phyloP scores from a whole-genome alignment of 352 stramenopile species.

The Bremia lactucae region DNA sequence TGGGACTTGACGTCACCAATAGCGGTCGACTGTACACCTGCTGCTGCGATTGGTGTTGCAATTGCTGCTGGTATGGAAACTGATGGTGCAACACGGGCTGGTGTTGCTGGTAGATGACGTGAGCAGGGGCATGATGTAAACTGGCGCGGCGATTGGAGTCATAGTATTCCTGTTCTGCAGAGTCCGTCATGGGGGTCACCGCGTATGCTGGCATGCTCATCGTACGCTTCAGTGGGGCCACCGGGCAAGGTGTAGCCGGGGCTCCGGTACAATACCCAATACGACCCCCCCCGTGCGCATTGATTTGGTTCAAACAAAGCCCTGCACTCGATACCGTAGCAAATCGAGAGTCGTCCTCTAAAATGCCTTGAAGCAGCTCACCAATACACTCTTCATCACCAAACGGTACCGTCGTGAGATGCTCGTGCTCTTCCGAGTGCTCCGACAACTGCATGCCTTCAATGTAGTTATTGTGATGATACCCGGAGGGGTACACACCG shows the following conservation, averaged over 20 bases:
- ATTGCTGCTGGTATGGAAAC: constrained; percentile 15
- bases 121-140: constrained; percentile 15
- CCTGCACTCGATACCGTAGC: constrained; percentile 3
- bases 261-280: constrained; percentile 14
- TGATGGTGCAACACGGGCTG: constrained; percentile 20
- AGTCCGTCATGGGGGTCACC: constrained; percentile 12
- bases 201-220: constrained; percentile 30
- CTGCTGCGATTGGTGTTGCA: constrained; percentile 12
- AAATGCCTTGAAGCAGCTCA: constrained; percentile 58
- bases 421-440: constrained; percentile 33
- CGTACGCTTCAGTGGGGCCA: constrained; percentile 22
- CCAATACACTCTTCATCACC: constrained; percentile 57
- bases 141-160: constrained; percentile 16
- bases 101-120: constrained; percentile 20
- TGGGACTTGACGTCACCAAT: constrained; percentile 13
- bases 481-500: constrained; percentile 14
- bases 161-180: constrained; percentile 18
- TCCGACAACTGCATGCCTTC: constrained; percentile 15
- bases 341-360: constrained; percentile 49
- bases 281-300: constrained; percentile 7
- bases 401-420: constrained; percentile 40
- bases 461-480: constrained; percentile 21
- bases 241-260: constrained; percentile 2
- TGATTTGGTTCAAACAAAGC: constrained; percentile 12
- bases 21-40: constrained; percentile 18